Base-by-base conservation (phyloP, 164 flowering plant species). In the Buxus sempervirens region DNA sequence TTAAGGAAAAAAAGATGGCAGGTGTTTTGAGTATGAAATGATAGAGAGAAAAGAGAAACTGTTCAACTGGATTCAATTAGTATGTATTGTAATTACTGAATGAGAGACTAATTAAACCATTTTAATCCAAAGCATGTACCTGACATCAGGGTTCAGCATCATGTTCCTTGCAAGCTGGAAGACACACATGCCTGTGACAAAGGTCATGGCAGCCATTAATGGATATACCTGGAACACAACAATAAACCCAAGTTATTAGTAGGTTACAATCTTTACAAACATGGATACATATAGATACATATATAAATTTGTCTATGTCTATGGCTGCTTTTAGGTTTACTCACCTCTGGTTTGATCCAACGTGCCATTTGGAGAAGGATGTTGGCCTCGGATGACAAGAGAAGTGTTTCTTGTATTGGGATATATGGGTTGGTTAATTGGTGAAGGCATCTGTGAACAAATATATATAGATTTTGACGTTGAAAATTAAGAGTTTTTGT, bases 111-210 rank as follows among this genome's bases (percentile, higher is more conserved):
- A 60, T 51, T 25, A 66, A 51, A 41, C 18, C 23, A 12, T 60
- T 16, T 27, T 21, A 28, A 2, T 48, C 14, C 36, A 7, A 32
- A 32, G 32, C 5, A 21, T 0, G 2, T 74, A 90, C 97, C 96
- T 87, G 73, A 88, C 93, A 67, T 82, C 94, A n/a, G 97, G 97
- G 66, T 92, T 92, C 58, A 74, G 12, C 64, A 83, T 42, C 12
- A 85, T 21, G 70, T 88, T 88, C 72, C 97, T 80, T 9, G 86
- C 81, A 9, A 91, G 91, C 68, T 83, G 88, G 69, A 87, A 87
- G 67, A 79, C 60, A 73, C 84, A 82, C 88, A 90, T 73, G 49
- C 88, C 65, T 0, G 85, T 81, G 2, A 87, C 96, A 65, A 88
- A 84, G 18, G 81, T 75, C 93, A 92, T 86, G 9, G 97, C 90